Evolutionary conservation across 768 basidiomycete species (phyloP), one percentile per base, ranked within the genome.

Genomic region (Coprinellus micaceus): DNA sequence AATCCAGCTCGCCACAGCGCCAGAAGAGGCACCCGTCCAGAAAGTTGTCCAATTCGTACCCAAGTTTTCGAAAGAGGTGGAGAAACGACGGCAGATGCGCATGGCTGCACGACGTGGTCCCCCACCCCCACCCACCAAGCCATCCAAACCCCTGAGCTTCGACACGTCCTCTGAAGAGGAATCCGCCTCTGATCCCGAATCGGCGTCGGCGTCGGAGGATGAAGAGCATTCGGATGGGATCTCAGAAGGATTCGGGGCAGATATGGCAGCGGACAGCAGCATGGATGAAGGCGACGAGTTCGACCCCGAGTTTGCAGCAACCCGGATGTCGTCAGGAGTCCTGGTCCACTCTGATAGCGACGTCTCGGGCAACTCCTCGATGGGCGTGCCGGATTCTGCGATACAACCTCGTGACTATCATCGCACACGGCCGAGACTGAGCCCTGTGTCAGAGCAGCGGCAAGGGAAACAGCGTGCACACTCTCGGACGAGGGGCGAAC

Each of bases 61-160:
- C 17, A 86, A 82, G 50, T 92, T 93, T 73, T 86, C 88, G 0
- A 90, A 83, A n/a, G 89, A 94, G 67, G 92, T 92, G 90, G 91
- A 91, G 60, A 82, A 79, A 3, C 76, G 90, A 15, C 72, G 91
- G 24, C 78, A 79, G 54, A 69, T 79, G 39, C 78, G 91, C 12
- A 82, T 93, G 75, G 82, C 81, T 39, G 85, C 86, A 4, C 81
- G 88, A 12, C 71, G 78, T 57, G 78, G 67, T n/a, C 74, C 74
- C 10, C 64, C 73, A 1, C 61, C 66, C 30, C 71, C 69, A n/a
- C 61, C 69, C n/a, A 66, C 69, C n/a, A n/a, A n/a, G 3, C 64
- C 68, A n/a, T 66, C 70, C 22, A 65, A 66, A 53, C 25, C 52
- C 28, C 72, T 74, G n/a, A 70, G 65, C 45, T 70, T 77, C 41